These are phyloP conservation scores for Penicillium ochrochloron DNA, from an alignment of 495 filamentous ascomycete genomes.

Conservation along the genomic window DNA sequence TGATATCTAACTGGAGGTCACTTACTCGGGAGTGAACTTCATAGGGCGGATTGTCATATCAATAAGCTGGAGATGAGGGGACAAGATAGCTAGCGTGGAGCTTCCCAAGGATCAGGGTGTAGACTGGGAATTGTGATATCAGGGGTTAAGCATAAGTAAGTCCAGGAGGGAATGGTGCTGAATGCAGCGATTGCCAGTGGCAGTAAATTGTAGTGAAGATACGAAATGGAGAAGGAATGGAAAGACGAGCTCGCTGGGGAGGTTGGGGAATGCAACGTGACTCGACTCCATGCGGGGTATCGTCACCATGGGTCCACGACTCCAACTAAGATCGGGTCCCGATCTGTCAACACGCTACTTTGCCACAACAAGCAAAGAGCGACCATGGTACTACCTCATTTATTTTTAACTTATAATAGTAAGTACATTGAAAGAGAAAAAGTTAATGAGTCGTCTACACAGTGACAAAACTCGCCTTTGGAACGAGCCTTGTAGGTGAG, in stretches of 20 bases:
- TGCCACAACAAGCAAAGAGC: not conserved
- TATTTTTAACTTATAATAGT: too few species aligned
- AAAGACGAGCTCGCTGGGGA: not conserved
- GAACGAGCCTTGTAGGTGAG: too few species aligned
- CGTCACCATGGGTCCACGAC: not conserved
- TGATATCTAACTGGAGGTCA: conserved; percentile 1
- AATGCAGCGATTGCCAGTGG: not conserved
- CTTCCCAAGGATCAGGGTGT: conserved; percentile 1
- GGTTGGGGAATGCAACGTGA: conserved; percentile 24
- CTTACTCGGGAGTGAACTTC: conserved; percentile 74
- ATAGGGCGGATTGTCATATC: conserved; percentile 68
- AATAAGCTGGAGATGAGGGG: conserved; percentile 17
- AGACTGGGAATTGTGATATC: not conserved
- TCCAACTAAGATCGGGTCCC: not conserved
- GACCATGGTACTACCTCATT: not conserved
- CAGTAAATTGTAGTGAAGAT: not conserved
- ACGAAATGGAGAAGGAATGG: not conserved
- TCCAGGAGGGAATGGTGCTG: not conserved
- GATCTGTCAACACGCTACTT: not conserved
- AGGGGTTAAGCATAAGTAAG: not conserved
- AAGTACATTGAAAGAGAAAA: too few species aligned
- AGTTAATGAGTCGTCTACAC: too few species aligned
- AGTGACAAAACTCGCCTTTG: too few species aligned
- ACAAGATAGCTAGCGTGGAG: conserved; percentile 18
- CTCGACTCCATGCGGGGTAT: conserved; percentile 13